These are phyloP conservation scores for Bryoglossum gracile DNA, from an alignment of 495 filamentous ascomycete genomes.

Conservation along the genomic window DNA sequence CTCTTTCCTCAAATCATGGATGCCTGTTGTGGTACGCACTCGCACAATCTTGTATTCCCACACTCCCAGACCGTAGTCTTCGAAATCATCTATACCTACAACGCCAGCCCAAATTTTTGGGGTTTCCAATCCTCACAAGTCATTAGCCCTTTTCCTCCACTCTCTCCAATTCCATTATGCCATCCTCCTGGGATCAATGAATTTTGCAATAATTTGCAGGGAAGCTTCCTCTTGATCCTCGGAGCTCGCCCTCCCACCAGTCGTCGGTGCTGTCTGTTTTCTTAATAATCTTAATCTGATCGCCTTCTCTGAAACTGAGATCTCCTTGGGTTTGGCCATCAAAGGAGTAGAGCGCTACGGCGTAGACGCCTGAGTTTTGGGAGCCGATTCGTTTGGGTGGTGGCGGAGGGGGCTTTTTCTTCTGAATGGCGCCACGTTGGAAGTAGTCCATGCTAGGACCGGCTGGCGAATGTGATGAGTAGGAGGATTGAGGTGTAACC, in stretches of 20 bases:
- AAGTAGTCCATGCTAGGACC: slow-evolving; percentile 22
- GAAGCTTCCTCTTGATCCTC: slow-evolving; percentile 68
- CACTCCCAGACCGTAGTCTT: too few relatives aligned
- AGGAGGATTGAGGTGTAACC: slow-evolving; percentile 21
- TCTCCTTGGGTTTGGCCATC: slow-evolving; percentile 65
- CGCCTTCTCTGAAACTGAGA: slow-evolving; percentile 75
- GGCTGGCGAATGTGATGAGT: slow-evolving; percentile 19
- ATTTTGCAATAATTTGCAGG: slow-evolving; percentile 78
- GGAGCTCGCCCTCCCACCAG: slow-evolving; percentile 91
- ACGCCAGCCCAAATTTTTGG: too few relatives aligned
- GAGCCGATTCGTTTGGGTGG: slow-evolving; percentile 26
- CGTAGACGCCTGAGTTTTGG: slow-evolving; percentile 43
- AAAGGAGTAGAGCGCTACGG: slow-evolving; percentile 78
- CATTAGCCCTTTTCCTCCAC: too few relatives aligned
- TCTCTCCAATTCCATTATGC: not conserved
- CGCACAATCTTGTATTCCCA: too few relatives aligned
- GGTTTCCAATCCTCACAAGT: too few relatives aligned
- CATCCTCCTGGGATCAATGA: slow-evolving; percentile 3
- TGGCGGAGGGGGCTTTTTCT: slow-evolving; percentile 29
- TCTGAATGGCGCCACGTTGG: slow-evolving; percentile 16
- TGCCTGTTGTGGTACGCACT: too few relatives aligned
- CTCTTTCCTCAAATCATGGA: too few relatives aligned
- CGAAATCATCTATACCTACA: too few relatives aligned
- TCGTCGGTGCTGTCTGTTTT: slow-evolving; percentile 83
- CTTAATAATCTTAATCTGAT: slow-evolving; percentile 74